Conservation (phyloP, 1,284 basidiomycete genomes). For the Neonothopanus nambi region DNA sequence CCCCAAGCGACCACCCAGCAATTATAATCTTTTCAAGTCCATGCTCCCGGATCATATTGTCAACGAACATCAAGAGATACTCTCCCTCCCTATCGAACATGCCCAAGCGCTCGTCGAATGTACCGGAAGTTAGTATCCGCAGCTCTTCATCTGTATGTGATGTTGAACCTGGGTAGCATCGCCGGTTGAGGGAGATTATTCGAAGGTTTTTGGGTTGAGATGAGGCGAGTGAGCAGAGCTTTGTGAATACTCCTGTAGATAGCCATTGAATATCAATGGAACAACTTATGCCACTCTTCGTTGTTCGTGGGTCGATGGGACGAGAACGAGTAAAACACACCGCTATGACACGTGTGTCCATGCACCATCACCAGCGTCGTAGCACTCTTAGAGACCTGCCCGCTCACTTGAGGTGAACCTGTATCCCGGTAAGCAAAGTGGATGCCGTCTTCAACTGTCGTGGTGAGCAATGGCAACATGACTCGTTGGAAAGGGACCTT, state of each 20-base stretch:
- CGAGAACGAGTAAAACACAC: slow-evolving; percentile 13
- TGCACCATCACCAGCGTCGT: slow-evolving; percentile 23
- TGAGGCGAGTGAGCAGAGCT: slow-evolving; percentile 38
- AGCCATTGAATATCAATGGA: no score
- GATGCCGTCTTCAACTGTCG: no score
- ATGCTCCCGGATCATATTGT: neutral
- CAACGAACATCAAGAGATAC: slow-evolving; percentile 4
- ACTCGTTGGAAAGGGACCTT: no score
- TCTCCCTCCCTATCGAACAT: neutral
- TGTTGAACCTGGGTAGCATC: slow-evolving; percentile 26
- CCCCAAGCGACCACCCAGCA: no score
- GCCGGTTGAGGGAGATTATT: slow-evolving; percentile 27
- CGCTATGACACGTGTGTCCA: slow-evolving; percentile 26
- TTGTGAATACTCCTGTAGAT: slow-evolving; percentile 44
- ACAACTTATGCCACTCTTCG: no score
- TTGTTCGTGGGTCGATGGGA: no score
- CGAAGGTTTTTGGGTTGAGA: slow-evolving; percentile 20
- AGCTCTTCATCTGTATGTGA: slow-evolving; percentile 14
- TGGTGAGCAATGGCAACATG: no score
- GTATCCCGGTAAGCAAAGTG: no score
- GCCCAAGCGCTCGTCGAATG: slow-evolving; percentile 10
- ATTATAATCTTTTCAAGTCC: no score
- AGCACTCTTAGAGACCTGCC: no score
- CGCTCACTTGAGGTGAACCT: no score
- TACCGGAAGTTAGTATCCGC: neutral